Conservation (phyloP, 768 basidiomycete species). For the Rhizopogon sp. region DNA sequence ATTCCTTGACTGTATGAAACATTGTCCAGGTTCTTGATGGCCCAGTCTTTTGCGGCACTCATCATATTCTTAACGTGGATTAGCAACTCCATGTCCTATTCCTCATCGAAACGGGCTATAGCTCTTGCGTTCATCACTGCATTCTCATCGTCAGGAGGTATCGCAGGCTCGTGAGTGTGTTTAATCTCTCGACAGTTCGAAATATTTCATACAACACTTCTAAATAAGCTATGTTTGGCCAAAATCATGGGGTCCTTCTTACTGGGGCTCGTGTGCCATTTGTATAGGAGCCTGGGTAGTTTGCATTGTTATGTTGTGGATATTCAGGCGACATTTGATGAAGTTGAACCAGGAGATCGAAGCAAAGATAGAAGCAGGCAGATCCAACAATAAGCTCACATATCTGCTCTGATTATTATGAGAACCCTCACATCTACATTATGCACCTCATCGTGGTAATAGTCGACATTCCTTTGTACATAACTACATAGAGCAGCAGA, state of each 20-base stretch:
- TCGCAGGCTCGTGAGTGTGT: conserved; percentile 68
- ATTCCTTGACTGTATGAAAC: background rate
- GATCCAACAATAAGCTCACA: conserved; percentile 32
- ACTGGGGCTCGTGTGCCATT: conserved; percentile 66
- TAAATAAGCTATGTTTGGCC: conserved; percentile 60
- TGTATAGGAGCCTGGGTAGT: conserved; percentile 55
- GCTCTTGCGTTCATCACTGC: conserved; percentile 80
- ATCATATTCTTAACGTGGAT: conserved; percentile 57
- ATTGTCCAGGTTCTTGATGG: conserved; percentile 63
- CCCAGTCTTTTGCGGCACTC: conserved; percentile 68
- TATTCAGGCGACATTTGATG: conserved; percentile 43
- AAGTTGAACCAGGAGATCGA: conserved; percentile 38
- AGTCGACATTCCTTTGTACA: background rate
- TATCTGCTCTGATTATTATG: conserved; percentile 38
- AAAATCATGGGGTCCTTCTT: conserved; percentile 62
- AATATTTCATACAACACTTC: conserved; percentile 4
- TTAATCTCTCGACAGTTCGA: background rate
- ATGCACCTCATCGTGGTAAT: background rate
- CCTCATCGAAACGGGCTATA: conserved; percentile 86
- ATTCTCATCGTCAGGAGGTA: conserved; percentile 71
- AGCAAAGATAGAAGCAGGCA: conserved; percentile 24
- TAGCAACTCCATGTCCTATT: conserved; percentile 60
- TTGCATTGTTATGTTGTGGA: conserved; percentile 44
- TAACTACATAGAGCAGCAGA: no score
- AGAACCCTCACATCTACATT: background rate